A percentile compares a stretch with the other conserved stretches of the same genome.
phyloP scores from a whole-genome alignment of 768 basidiomycete species.

The Hericium coralloides region DNA sequence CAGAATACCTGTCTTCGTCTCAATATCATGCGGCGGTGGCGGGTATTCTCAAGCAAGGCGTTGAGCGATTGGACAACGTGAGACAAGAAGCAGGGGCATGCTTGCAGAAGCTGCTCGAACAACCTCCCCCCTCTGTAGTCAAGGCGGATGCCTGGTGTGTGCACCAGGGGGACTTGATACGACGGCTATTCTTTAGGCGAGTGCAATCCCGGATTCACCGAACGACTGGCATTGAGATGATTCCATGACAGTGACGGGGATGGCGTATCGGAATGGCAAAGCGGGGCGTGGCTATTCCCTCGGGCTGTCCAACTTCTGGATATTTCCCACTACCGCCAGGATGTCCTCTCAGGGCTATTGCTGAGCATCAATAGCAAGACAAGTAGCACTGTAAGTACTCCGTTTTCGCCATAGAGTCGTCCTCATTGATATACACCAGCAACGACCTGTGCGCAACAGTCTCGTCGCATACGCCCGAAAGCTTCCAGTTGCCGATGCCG shows the following conservation, averaged over 20 bases:
- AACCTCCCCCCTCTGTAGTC: slow-evolving; percentile 34
- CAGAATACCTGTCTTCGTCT: slow-evolving; percentile 50
- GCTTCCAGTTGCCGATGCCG: slow-evolving; percentile 34
- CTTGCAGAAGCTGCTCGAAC: slow-evolving; percentile 41
- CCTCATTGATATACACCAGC: slow-evolving; percentile 33
- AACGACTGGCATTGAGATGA: not conserved
- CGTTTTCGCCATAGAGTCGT: slow-evolving; percentile 6
- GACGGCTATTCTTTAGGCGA: slow-evolving; percentile 46
- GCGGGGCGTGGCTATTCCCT: slow-evolving; percentile 69
- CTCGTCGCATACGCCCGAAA: slow-evolving; percentile 47
- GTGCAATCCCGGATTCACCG: slow-evolving; percentile 5
- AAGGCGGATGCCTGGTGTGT: slow-evolving; percentile 43
- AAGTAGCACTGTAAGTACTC: slow-evolving; percentile 66
- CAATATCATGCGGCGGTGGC: slow-evolving; percentile 50
- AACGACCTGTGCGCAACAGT: slow-evolving; percentile 56
- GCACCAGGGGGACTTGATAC: slow-evolving; percentile 36
- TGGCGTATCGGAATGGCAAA: slow-evolving; percentile 46
- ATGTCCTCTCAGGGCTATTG: slow-evolving; percentile 62
- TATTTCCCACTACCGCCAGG: slow-evolving; percentile 49
- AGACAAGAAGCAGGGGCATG: slow-evolving; percentile 69
- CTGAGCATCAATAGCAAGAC: slow-evolving; percentile 80
- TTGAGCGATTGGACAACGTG: slow-evolving; percentile 87
- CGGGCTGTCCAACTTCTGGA: slow-evolving; percentile 57
- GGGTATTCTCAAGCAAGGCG: slow-evolving; percentile 78
- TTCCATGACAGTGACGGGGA: not conserved